These are phyloP conservation scores for Picochlorum sp. DNA, from an alignment of 139 green algal species.

Conservation along the genomic window DNA sequence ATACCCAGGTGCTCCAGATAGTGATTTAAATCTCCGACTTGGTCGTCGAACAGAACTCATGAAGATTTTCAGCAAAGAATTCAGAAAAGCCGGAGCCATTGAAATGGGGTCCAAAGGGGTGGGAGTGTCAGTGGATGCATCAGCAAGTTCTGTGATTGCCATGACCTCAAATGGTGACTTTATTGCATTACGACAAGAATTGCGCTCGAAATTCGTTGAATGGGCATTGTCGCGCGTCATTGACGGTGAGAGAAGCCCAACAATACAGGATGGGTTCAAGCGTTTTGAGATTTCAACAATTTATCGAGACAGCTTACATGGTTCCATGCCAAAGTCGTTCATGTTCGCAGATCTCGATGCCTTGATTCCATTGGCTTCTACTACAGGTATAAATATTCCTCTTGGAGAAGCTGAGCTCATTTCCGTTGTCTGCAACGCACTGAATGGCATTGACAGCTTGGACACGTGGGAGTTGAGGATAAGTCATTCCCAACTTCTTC, in stretches of 20 bases:
- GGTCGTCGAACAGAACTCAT: constrained; percentile 32
- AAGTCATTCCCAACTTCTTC: constrained; percentile 19
- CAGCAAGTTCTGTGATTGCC: neutral
- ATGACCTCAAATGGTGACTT: constrained; percentile 6
- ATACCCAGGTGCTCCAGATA: too few species aligned
- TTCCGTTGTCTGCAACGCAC: constrained; percentile 16
- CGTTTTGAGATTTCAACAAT: constrained; percentile 56
- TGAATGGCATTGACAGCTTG: constrained; percentile 28
- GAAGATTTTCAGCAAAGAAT: constrained; percentile 28
- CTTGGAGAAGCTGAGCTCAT: constrained; percentile 38
- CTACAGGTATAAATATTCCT: constrained; percentile 10
- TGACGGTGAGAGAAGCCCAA: neutral
- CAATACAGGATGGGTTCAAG: constrained; percentile 38
- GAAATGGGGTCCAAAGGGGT: constrained; percentile 22
- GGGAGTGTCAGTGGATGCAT: neutral
- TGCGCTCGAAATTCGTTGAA: constrained; percentile 51
- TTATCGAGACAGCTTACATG: constrained; percentile 4
- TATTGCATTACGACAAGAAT: constrained; percentile 51
- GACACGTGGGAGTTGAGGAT: constrained; percentile 33
- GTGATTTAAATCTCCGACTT: too few species aligned
- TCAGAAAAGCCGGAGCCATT: constrained; percentile 41
- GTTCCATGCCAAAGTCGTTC: constrained; percentile 33
- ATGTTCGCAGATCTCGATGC: constrained; percentile 69
- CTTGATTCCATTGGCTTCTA: constrained; percentile 29
- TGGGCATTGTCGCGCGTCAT: constrained; percentile 52